Percentiles rank a stretch among this genome's conserved stretches.
These are phyloP conservation scores for Cladosporium cucumerinum DNA, from an alignment of 2,329 filamentous ascomycete species.

Conservation along the genomic window DNA sequence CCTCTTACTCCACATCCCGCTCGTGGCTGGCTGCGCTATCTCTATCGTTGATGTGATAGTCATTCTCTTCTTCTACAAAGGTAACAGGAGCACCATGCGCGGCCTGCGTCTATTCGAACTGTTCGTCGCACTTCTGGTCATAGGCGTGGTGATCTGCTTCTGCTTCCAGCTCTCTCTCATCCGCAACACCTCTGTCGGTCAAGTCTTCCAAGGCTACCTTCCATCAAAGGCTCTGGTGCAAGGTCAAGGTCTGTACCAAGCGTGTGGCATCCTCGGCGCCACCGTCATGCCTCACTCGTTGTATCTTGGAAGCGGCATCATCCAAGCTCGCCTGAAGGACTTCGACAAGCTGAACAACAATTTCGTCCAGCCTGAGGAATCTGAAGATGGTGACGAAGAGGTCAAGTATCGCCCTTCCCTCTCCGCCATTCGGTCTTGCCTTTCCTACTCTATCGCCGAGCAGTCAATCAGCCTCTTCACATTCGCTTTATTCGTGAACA, in stretches of 20 bases:
- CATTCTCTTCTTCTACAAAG: constrained; percentile 64
- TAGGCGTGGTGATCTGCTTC: constrained; percentile 69
- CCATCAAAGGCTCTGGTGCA: constrained; percentile 59
- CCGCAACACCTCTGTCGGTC: constrained; percentile 50
- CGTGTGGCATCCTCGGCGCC: constrained; percentile 73
- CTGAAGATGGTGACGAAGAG: constrained; percentile 29
- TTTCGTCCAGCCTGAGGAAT: constrained; percentile 25
- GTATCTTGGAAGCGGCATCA: constrained; percentile 66
- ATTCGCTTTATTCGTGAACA: constrained; percentile 44
- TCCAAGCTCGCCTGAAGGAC: constrained; percentile 63
- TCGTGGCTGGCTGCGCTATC: constrained; percentile 66
- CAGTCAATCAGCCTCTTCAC: constrained; percentile 41
- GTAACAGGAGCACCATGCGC: constrained; percentile 54
- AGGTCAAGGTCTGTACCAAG: constrained; percentile 61
- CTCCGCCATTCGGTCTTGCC: constrained; percentile 38
- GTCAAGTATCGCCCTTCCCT: constrained; percentile 39
- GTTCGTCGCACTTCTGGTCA: constrained; percentile 60
- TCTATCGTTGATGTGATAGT: constrained; percentile 67
- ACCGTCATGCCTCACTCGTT: constrained; percentile 71
- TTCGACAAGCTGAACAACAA: constrained; percentile 60
- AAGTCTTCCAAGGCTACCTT: constrained; percentile 64
- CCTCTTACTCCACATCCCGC: constrained; percentile 60
- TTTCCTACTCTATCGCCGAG: constrained; percentile 41
- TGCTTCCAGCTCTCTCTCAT: constrained; percentile 67
- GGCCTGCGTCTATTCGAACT: constrained; percentile 62